Evolutionary conservation across 768 basidiomycete species (phyloP).

Genomic region (Mycena capillaripes): DNA sequence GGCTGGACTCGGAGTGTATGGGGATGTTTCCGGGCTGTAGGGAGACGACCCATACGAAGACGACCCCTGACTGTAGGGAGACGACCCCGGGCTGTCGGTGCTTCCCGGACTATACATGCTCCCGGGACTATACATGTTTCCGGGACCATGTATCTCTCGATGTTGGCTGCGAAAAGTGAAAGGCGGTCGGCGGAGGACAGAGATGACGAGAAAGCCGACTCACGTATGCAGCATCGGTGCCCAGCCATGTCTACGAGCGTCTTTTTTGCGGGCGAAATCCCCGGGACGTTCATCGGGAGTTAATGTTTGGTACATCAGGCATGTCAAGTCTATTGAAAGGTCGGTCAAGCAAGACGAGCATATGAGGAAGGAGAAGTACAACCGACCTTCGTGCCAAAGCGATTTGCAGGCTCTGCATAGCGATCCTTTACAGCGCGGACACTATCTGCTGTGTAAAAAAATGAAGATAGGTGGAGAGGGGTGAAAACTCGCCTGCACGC

Average conservation of each 20-base stretch:
- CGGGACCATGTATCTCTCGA: too few species aligned
- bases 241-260: not conserved
- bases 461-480: not conserved
- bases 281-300: not conserved
- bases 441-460: constrained; percentile 24
- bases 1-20: not conserved
- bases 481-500: constrained; percentile 14
- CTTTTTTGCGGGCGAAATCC: not conserved
- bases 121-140: too few species aligned
- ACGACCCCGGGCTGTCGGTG: not conserved
- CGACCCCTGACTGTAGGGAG: not conserved
- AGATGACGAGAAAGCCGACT: not conserved
- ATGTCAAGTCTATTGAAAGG: constrained; percentile 24
- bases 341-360: not conserved
- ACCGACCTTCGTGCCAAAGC: constrained; percentile 36
- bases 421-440: constrained; percentile 31
- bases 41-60: not conserved
- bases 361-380: not conserved
- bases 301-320: constrained; percentile 32
- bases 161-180: not conserved
- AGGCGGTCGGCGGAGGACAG: not conserved
- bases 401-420: constrained; percentile 35
- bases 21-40: not conserved
- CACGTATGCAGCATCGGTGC: not conserved
- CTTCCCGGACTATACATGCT: not conserved